Evolutionary conservation across 805 yeast genomes (phyloP).

Genomic region (Starmerella powellii): DNA sequence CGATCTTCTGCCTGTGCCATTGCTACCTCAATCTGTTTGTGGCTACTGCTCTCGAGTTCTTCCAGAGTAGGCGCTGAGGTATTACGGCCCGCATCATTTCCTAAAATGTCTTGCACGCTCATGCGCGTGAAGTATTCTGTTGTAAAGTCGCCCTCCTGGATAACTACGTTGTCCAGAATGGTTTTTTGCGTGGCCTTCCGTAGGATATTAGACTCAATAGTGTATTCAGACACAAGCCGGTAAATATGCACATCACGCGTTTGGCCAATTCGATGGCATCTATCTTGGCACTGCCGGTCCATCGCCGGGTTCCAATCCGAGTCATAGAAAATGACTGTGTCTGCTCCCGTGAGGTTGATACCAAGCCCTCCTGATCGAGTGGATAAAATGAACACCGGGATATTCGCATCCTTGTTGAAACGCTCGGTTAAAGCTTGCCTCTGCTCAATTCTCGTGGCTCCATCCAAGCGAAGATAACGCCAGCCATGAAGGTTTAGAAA

Average conservation of each 20-base stretch:
- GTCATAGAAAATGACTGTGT: constrained; percentile 94
- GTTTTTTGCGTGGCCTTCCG: constrained; percentile 90
- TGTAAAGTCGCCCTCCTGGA: constrained; percentile 96
- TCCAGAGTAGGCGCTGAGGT: constrained; percentile 22
- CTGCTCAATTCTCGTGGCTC: constrained; percentile 94
- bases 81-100: constrained; percentile 39
- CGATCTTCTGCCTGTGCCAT: constrained; percentile 93
- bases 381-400: constrained; percentile 83
- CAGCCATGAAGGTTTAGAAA: constrained; percentile 91
- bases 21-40: constrained; percentile 37
- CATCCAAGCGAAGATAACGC: constrained; percentile 88
- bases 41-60: constrained; percentile 22
- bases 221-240: constrained; percentile 87
- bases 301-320: constrained; percentile 99
- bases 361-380: constrained; percentile 98
- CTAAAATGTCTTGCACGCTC: constrained; percentile 74
- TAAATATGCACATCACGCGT: constrained; percentile 96
- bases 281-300: constrained; percentile 98
- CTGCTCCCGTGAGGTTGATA: constrained; percentile 95
- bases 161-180: constrained; percentile 84
- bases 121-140: constrained; percentile 88
- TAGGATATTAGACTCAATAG: constrained; percentile 89
- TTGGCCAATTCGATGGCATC: constrained; percentile 98
- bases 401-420: constrained; percentile 72
- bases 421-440: constrained; percentile 88